Base-by-base conservation (phyloP, 108 stramenopile genomes). In the Heterococcus sp. region DNA sequence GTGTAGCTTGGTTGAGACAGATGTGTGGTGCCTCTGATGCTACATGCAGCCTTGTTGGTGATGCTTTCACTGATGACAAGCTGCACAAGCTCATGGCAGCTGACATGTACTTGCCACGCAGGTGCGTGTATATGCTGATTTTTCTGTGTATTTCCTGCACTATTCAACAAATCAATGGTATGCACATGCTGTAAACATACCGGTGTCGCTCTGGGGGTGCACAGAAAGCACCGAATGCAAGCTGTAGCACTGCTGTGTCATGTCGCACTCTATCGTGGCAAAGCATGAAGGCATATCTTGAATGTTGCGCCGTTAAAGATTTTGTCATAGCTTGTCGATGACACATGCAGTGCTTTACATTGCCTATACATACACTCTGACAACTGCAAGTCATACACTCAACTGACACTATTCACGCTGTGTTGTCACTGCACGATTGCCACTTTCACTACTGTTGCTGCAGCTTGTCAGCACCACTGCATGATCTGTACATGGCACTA, bases 401-500 rank as follows among this genome's bases (percentile, higher is more conserved):
- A 58, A 14, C 14, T 14, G 8, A 14, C 46, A 58, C 46, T 58
- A 21, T 8, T 58, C 8, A 58, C 8, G 8, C 21, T 14, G 21
- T 58, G n/a, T n/a, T n/a, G n/a, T 58, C 46, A 58, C 46, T 58
- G 46, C 46, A 58, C 21, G 46, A 8, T 8, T 58, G 46, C n/a
- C n/a, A n/a, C n/a, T n/a, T n/a, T n/a, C n/a, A n/a, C n/a, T n/a
- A n/a, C n/a, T 58, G 46, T 21, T 8, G 21, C 21, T 58, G 46
- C 46, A 58, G 46, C 8, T 63, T 77, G 65, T 39, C 69, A 31
- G 27, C 30, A 35, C 74, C 75, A n/a, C 38, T 84, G 89, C 94
- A 96, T 80, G 89, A 93, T 34, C 89, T 97, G 0, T 84, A 95
- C 11, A 86, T 97, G 40, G 93, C 93, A 1, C 87, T 97, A 34